phyloP scores from a whole-genome alignment of 768 basidiomycete genomes.

The Hygrophorus russula region DNA sequence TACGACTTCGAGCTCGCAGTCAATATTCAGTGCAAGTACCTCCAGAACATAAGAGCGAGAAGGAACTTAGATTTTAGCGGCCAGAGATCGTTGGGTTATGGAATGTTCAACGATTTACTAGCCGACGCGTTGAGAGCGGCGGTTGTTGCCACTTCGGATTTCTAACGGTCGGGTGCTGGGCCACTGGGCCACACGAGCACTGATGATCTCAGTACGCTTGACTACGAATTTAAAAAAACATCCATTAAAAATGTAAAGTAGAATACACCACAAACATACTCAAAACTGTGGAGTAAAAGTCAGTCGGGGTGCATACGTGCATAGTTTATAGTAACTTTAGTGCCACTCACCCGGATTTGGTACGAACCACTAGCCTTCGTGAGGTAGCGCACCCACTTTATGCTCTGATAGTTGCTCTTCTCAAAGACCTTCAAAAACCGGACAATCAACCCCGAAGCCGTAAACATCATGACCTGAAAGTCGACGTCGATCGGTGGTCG shows the following conservation, averaged over 20 bases:
- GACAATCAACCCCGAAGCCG: constrained; percentile 89
- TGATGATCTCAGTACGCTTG: neutral
- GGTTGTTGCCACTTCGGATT: no score
- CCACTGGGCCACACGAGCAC: no score
- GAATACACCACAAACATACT: neutral
- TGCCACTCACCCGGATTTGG: constrained; percentile 75
- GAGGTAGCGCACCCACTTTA: constrained; percentile 93
- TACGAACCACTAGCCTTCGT: constrained; percentile 91
- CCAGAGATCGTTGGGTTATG: neutral
- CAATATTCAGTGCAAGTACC: constrained; percentile 21
- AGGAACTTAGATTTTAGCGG: neutral
- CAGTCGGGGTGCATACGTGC: neutral
- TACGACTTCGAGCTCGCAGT: no score
- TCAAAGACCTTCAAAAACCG: constrained; percentile 98
- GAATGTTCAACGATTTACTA: neutral
- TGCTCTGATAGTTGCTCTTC: constrained; percentile 86
- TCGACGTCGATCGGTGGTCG: constrained; percentile 96
- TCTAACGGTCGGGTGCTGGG: no score
- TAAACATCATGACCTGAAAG: constrained; percentile 99
- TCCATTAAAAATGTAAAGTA: constrained; percentile 1
- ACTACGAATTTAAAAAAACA: neutral
- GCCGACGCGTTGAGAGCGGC: no score
- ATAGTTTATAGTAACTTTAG: neutral
- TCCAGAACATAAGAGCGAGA: constrained; percentile 36
- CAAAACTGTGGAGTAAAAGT: constrained; percentile 1